A percentile compares a stretch with the other conserved stretches of the same genome.
These are phyloP conservation scores for Pedinophyceae sp. DNA, from an alignment of 139 green algal species.

Conservation along the genomic window DNA sequence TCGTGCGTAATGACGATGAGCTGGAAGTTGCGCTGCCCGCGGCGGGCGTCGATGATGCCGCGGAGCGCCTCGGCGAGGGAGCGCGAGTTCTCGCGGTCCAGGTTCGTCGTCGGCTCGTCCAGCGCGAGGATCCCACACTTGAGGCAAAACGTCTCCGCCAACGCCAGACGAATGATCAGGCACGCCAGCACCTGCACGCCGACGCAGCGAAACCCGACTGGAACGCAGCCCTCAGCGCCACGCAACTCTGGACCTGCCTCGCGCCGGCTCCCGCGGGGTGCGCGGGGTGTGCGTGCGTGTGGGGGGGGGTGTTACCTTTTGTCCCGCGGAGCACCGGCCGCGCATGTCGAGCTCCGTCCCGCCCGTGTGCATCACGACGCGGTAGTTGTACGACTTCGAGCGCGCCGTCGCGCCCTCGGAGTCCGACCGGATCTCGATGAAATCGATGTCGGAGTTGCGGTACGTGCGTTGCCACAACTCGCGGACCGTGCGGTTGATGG, in stretches of 20 bases:
- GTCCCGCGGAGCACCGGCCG: constrained; percentile 83
- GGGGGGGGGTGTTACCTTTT: constrained; percentile 75
- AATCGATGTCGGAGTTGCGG: constrained; percentile 85
- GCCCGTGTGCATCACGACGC: constrained; percentile 67
- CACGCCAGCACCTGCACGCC: constrained; percentile 70
- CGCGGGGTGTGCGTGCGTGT: too few species aligned
- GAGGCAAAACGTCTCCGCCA: constrained; percentile 95
- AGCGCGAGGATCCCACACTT: constrained; percentile 96
- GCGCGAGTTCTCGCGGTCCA: constrained; percentile 64
- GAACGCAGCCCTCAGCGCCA: too few species aligned
- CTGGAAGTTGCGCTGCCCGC: constrained; percentile 90
- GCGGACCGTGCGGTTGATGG: constrained; percentile 93
- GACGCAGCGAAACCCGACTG: neutral
- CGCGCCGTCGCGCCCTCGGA: constrained; percentile 28
- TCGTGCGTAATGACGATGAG: constrained; percentile 99
- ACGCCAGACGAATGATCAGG: constrained; percentile 91
- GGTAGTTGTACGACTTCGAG: constrained; percentile 92
- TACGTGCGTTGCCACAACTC: constrained; percentile 99
- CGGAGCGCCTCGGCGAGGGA: constrained; percentile 61
- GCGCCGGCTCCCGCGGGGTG: too few species aligned
- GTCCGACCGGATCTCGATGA: constrained; percentile 74
- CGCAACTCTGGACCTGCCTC: too few species aligned
- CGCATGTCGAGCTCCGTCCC: constrained; percentile 94
- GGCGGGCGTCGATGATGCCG: constrained; percentile 55
- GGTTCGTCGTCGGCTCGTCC: constrained; percentile 98